Conservation (phyloP, 805 yeast genomes). For the Scheffersomyces coipomensis region DNA sequence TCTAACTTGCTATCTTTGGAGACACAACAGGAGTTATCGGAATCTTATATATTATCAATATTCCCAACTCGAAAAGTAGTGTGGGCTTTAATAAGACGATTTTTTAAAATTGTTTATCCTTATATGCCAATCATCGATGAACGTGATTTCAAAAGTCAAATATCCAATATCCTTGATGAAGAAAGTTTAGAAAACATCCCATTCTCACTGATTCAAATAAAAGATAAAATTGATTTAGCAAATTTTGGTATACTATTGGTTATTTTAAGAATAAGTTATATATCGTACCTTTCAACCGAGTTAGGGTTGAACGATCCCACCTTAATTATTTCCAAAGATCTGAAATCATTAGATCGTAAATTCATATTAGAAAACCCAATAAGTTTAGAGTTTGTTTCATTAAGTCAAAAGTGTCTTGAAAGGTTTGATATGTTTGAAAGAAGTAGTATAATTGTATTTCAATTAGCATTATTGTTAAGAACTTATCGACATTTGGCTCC, state of each 20-base stretch:
- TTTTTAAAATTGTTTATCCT: constrained; percentile 44
- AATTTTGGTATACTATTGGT: constrained; percentile 39
- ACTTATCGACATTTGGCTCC: constrained; percentile 36
- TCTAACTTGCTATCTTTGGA: constrained; percentile 5
- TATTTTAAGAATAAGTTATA: constrained; percentile 40
- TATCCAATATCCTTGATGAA: constrained; percentile 33
- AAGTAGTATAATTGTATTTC: constrained; percentile 26
- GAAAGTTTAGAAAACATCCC: constrained; percentile 21
- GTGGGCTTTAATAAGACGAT: constrained; percentile 42
- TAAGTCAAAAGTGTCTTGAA: constrained; percentile 54
- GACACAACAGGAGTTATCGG: background rate
- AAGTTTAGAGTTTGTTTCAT: constrained; percentile 41
- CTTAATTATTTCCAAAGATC: constrained; percentile 17
- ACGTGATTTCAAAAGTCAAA: constrained; percentile 24
- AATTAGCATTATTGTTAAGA: constrained; percentile 25
- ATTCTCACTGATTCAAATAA: constrained; percentile 26
- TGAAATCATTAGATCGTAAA: constrained; percentile 22
- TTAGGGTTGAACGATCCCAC: constrained; percentile 21
- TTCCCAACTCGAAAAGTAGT: constrained; percentile 39
- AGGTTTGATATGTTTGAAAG: constrained; percentile 50
- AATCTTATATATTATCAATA: constrained; percentile 10
- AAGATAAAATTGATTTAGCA: constrained; percentile 40
- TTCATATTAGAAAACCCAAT: constrained; percentile 48
- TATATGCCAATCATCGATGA: constrained; percentile 50
- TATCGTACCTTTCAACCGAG: constrained; percentile 32